Conservation (phyloP, 192 early-diverging fungal species). For the Lobosporangium transversale region DNA sequence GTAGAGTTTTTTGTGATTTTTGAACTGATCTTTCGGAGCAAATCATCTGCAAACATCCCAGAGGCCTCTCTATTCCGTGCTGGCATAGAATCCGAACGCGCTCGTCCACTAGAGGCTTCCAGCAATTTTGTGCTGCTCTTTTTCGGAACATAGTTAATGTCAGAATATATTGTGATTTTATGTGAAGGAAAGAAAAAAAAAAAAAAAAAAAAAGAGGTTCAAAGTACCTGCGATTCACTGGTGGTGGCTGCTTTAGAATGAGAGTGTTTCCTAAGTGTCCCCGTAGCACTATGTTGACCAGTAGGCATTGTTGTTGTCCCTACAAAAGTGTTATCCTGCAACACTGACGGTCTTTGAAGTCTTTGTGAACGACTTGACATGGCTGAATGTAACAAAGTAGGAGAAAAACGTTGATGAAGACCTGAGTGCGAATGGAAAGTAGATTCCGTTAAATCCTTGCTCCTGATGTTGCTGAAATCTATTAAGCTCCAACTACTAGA, state of each 20-base stretch:
- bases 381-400: too few species aligned
- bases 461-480: too few species aligned
- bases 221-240: constrained; percentile 36
- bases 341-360: constrained; percentile 14
- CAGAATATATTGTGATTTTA: neutral
- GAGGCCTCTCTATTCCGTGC: constrained; percentile 20
- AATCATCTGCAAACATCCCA: constrained; percentile 29
- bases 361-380: constrained; percentile 29
- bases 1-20: constrained; percentile 18
- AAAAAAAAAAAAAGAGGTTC: too few species aligned
- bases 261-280: constrained; percentile 15
- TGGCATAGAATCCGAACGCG: constrained; percentile 40
- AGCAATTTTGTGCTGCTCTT: neutral
- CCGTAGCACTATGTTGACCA: neutral
- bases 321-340: constrained; percentile 8
- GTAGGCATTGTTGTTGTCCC: neutral
- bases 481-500: too few species aligned
- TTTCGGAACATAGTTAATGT: neutral
- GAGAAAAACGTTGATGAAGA: too few species aligned
- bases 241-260: constrained; percentile 14
- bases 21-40: constrained; percentile 31
- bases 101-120: neutral
- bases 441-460: too few species aligned
- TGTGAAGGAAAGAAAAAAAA: too few species aligned
- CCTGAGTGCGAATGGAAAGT: too few species aligned